These are phyloP conservation scores for Suhomyces faveliae DNA, from an alignment of 805 yeast species.

Conservation along the genomic window DNA sequence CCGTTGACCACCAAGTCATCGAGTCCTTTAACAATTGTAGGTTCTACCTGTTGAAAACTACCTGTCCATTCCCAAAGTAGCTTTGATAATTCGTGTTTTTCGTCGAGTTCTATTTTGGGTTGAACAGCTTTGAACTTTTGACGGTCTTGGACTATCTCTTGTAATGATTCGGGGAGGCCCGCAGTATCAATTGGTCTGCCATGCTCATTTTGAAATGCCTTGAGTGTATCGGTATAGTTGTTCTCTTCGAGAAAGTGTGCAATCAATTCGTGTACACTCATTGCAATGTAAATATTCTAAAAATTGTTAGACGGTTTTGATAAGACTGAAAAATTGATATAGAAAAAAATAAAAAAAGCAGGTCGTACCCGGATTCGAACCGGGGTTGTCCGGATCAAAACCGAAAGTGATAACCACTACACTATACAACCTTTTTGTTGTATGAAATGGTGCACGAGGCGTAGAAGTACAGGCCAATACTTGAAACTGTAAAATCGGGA, in stretches of 20 bases:
- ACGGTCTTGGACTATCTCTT: conserved; percentile 40
- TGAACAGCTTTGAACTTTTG: conserved; percentile 22
- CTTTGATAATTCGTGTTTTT: conserved; percentile 2
- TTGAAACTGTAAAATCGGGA: too few relatives aligned
- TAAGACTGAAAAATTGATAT: background rate
- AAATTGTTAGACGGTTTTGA: too few relatives aligned
- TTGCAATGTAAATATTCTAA: too few relatives aligned
- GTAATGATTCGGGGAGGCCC: conserved; percentile 27
- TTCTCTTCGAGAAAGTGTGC: conserved; percentile 60
- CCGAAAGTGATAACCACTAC: conserved; percentile 82
- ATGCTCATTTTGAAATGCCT: conserved; percentile 47
- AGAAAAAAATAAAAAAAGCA: conserved; percentile 18
- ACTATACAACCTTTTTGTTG: conserved; percentile 49
- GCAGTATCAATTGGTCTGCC: conserved; percentile 30
- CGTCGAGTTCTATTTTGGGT: conserved; percentile 4
- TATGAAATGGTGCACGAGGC: background rate
- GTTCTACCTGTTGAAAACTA: conserved; percentile 25
- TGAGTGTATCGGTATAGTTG: conserved; percentile 46
- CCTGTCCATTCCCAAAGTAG: conserved; percentile 25
- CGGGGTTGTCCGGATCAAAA: conserved; percentile 81
- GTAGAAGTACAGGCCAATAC: too few relatives aligned
- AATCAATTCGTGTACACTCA: conserved; percentile 30
- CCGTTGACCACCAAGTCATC: conserved; percentile 28
- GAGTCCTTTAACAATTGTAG: conserved; percentile 10
- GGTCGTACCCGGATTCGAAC: conserved; percentile 87